Evolutionary conservation across 2,329 filamentous ascomycete species (phyloP).

Genomic region (Allantophomopsis lycopodina): DNA sequence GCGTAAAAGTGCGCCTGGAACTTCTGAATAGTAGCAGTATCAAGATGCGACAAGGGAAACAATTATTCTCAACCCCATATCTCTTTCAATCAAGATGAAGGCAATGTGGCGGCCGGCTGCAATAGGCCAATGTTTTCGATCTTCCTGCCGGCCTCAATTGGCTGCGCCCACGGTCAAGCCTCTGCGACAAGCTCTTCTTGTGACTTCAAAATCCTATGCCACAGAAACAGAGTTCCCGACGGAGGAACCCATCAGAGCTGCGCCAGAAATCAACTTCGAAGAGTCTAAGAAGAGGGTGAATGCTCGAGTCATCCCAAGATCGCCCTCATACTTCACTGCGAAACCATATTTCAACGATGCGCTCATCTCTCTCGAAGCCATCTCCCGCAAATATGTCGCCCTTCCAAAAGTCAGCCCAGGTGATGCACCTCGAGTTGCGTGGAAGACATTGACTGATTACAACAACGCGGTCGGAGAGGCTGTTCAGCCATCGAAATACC

Average conservation of each 20-base stretch:
- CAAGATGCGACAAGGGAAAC: too few species aligned
- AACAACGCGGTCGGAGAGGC: slow-evolving; percentile 56
- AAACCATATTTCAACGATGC: slow-evolving; percentile 78
- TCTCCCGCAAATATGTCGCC: slow-evolving; percentile 58
- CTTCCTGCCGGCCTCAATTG: slow-evolving; percentile 6
- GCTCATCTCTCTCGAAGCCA: slow-evolving; percentile 56
- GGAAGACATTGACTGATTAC: slow-evolving; percentile 70
- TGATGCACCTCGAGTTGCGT: slow-evolving; percentile 61
- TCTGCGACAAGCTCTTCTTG: slow-evolving; percentile 5
- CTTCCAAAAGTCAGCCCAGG: slow-evolving; percentile 55
- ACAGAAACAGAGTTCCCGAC: too few species aligned
- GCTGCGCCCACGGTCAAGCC: slow-evolving; percentile 3
- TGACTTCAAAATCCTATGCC: too few species aligned
- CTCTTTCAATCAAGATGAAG: slow-evolving; percentile 14
- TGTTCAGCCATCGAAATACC: slow-evolving; percentile 66
- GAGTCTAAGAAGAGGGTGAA: slow-evolving; percentile 10
- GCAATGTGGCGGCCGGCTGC: slow-evolving; percentile 13
- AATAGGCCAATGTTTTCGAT: slow-evolving; percentile 13
- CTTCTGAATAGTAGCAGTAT: too few species aligned
- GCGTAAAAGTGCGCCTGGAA: too few species aligned
- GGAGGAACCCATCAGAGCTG: slow-evolving; percentile 15
- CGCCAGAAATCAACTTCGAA: slow-evolving; percentile 27
- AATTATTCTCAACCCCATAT: too few species aligned
- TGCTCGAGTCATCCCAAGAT: slow-evolving; percentile 68
- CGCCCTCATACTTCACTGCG: slow-evolving; percentile 89